Evolutionary conservation across 1,139 yeast species (phyloP), one percentile per base, ranked within the genome.

Genomic region (Groenewaldozyma auringiensis): DNA sequence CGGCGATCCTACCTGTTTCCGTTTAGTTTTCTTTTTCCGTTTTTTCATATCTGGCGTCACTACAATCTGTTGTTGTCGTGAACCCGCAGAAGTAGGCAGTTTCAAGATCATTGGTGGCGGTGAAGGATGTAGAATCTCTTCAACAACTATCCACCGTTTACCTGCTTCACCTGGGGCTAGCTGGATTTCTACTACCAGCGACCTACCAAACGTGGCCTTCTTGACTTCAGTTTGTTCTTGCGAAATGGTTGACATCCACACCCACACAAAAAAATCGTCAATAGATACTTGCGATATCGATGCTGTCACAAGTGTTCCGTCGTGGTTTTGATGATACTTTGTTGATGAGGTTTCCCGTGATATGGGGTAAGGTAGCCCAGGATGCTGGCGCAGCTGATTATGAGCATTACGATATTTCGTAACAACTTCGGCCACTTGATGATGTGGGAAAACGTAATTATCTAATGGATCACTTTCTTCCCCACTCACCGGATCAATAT

Each of bases 201-300:
- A 79, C 50, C 94, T 74, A 4, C 96, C 96, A 68, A 87, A 87
- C 1, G 81, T 64, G 29, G 75, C 74, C 61, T 83, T 83, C 54
- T 81, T 77, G 27, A 69, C 66, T 35, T 74, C 69, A 0, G 88
- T 79, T 60, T 85, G 86, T 58, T 87, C 96, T 38, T 80, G 75
- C 0, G 86, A 86, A 22, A 86, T 63, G 1, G 88, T 76, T 2
- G 88, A 79, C 55, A 86, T 69, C 96, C 96, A 87, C 0, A 95
- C 78, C 95, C 95, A 87, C 25, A 86, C 84, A 58, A 82, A 86
- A 60, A 83, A 87, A 60, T 87, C 96, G 63, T 85, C 94, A 29
- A 87, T 77, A 1, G 86, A 74, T 1, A 84, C 82, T 50, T 84
- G 76, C 16, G 76, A 67, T 14, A 83, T 74, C 2, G 72, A 65